Conservation (phyloP, 805 yeast genomes). For the Ogataea siamensis region DNA sequence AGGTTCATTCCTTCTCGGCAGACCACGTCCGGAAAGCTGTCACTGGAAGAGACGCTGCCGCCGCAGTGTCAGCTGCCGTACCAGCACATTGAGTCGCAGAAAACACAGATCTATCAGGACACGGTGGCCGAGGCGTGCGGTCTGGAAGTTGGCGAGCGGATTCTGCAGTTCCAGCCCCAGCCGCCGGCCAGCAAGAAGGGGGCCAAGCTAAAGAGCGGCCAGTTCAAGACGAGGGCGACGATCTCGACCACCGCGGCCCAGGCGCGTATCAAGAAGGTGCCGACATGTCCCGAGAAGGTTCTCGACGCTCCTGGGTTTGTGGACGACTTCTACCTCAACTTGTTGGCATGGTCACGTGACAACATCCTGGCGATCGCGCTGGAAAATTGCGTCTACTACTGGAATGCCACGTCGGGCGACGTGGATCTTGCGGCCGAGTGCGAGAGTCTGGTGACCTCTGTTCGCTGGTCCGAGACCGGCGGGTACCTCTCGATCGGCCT, state of each 20-base stretch:
- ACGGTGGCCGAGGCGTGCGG: conserved; percentile 97
- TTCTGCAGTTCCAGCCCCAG: conserved; percentile 80
- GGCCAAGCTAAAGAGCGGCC: conserved; percentile 17
- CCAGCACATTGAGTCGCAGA: conserved; percentile 54
- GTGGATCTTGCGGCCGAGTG: conserved; percentile 66
- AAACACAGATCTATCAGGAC: conserved; percentile 60
- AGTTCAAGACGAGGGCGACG: conserved; percentile 25
- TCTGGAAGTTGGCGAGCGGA: conserved; percentile 73
- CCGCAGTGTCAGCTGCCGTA: conserved; percentile 41
- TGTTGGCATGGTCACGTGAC: conserved; percentile 82
- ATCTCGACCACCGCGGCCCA: conserved; percentile 49
- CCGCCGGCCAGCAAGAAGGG: conserved; percentile 60
- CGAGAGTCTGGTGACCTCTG: conserved; percentile 59
- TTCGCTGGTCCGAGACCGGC: conserved; percentile 91
- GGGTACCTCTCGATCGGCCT: conserved; percentile 80
- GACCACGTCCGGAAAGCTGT: conserved; percentile 45
- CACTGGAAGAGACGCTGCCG: conserved; percentile 24
- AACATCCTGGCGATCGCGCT: conserved; percentile 87
- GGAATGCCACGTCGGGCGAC: conserved; percentile 85
- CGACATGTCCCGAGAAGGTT: conserved; percentile 87
- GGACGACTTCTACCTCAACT: conserved; percentile 88
- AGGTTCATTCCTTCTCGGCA: conserved; percentile 62
- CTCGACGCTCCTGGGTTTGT: conserved; percentile 93
- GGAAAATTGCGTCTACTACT: conserved; percentile 77
- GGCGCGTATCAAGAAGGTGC: conserved; percentile 71